Evolutionary conservation across 345 rosid genomes (phyloP).

Genomic region (Rhodamnia argentea): DNA sequence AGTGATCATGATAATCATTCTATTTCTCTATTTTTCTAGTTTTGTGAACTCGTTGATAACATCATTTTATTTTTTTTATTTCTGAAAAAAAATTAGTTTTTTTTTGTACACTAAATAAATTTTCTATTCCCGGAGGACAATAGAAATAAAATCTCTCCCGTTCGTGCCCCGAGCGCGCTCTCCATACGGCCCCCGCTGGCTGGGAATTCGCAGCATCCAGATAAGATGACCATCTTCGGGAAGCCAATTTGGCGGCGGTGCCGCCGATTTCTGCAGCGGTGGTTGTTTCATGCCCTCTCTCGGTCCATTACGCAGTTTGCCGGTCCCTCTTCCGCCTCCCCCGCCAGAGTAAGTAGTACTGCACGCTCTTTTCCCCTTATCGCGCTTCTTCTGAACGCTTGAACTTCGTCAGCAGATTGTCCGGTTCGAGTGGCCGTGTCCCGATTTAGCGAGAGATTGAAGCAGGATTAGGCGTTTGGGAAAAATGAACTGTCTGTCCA

Average conservation of each 20-base stretch:
- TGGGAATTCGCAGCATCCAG: too few relatives aligned
- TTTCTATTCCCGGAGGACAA: too few relatives aligned
- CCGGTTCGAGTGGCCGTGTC: neutral
- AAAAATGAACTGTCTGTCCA: neutral
- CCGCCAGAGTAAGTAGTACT: conserved; percentile 27
- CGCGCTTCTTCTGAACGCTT: neutral
- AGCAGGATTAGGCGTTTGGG: neutral
- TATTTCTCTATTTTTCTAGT: too few relatives aligned
- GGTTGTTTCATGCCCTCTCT: conserved; percentile 75
- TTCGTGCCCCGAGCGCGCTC: too few relatives aligned
- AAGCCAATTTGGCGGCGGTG: conserved; percentile 55
- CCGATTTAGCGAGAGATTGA: neutral
- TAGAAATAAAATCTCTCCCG: too few relatives aligned
- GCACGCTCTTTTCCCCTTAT: neutral
- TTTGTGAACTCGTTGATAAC: too few relatives aligned
- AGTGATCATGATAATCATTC: too few relatives aligned
- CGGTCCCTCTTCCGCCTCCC: conserved; percentile 23
- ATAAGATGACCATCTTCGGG: neutral
- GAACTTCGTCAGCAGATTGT: neutral
- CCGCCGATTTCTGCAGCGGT: conserved; percentile 48
- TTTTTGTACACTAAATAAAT: too few relatives aligned
- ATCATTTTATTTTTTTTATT: too few relatives aligned
- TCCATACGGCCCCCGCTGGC: too few relatives aligned
- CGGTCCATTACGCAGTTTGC: conserved; percentile 35
- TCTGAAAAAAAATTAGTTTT: too few relatives aligned